Base-by-base conservation (phyloP, 768 basidiomycete genomes). In the Serendipita vermifera region DNA sequence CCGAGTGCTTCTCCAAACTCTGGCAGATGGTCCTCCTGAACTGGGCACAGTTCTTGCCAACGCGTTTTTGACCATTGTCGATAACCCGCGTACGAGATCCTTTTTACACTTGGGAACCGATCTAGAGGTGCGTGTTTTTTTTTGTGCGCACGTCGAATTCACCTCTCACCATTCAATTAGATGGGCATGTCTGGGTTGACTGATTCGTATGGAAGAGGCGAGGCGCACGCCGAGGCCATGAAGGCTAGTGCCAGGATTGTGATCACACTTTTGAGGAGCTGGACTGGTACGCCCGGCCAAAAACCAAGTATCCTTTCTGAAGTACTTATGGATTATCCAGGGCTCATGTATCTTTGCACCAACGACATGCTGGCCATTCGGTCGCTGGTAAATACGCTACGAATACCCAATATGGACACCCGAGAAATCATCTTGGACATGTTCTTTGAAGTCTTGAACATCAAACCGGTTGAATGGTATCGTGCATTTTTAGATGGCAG, bases 261-360 rank as follows among this genome's bases (percentile, higher is more conserved):
- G 33, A 80, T 83, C 55, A 73, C 83, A 38, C 85, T 96, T 79
- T 67, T 99, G 54, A 79, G 85, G 54, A 90, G 87, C 11, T 99
- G 93, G 92, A 85, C 89, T 63, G 94, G 93, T 94, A 64, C 55
- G 84, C 15, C 22, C 20, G 2, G n/a, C 43, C 22, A 7, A 35
- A 46, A 56, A 15, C 55, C 29, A 17, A 33, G 6, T 14, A 27
- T 58, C 31, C 4, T 14, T 39, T 33, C 24, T 46, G 20, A 46
- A 39, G 46, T 9, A 56, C 26, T 5, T 56, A 57, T 17, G 62
- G 24, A 31, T 38, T 7, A 2, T 5, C 6, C 58, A 73, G 94
- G 94, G 9, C 66, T 98, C 24, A 82, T 97, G 78, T 97, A 94
- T 66, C 83, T 94, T 62, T 94, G 90, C 67, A 81, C 92, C 78